phyloP scores from a whole-genome alignment of 768 basidiomycete species.

The Collybia mongolica region DNA sequence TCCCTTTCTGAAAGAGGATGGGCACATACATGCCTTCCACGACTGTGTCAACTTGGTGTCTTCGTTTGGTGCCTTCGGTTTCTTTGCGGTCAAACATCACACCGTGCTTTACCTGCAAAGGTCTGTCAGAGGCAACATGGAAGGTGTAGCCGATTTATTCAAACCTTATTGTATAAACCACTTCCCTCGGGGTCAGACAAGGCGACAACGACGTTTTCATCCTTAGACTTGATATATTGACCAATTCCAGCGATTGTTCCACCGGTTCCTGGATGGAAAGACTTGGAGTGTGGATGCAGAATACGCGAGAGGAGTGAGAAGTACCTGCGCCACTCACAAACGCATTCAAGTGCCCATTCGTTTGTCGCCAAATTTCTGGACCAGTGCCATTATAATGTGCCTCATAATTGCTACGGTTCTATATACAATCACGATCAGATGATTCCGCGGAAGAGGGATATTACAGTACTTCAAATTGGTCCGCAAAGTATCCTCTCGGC shows the following conservation, averaged over 20 bases:
- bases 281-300: neutral
- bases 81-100: conserved; percentile 96
- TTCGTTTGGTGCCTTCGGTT: conserved; percentile 87
- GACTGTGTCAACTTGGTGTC: conserved; percentile 94
- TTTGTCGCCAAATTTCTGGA: conserved; percentile 94
- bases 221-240: conserved; percentile 73
- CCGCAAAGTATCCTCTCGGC: conserved; percentile 88
- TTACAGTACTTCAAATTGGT: conserved; percentile 79
- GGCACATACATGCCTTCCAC: conserved; percentile 81
- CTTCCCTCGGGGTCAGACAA: conserved; percentile 93
- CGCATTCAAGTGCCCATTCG: conserved; percentile 75
- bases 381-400: conserved; percentile 91
- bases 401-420: conserved; percentile 88
- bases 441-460: neutral
- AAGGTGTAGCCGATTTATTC: neutral
- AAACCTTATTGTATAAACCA: conserved; percentile 91
- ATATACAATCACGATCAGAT: neutral
- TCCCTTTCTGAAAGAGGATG: neutral
- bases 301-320: conserved; percentile 11
- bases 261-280: conserved; percentile 73
- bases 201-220: conserved; percentile 63
- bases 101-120: conserved; percentile 71
- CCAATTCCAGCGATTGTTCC: conserved; percentile 92
- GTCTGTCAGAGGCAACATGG: neutral
- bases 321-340: conserved; percentile 90